Conservation (phyloP, 345 rosid genomes). For the Linum trigynum region DNA sequence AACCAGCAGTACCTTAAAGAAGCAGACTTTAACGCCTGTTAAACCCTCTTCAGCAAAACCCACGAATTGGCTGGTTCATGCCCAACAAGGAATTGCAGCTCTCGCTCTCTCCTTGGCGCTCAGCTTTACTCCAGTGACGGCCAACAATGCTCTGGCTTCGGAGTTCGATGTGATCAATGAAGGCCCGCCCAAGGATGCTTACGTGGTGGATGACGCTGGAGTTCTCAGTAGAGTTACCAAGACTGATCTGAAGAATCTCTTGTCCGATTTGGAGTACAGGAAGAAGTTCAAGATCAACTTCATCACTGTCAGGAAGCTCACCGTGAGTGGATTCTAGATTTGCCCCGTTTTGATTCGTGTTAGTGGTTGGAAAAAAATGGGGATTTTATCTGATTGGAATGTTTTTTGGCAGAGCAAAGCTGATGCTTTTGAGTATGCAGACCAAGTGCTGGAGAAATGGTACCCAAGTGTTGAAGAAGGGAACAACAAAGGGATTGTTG, state of each 20-base stretch:
- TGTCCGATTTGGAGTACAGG: conserved; percentile 87
- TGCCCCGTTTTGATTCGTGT: not conserved
- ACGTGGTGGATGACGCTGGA: conserved; percentile 81
- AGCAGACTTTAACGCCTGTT: conserved; percentile 21
- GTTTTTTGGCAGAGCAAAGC: conserved; percentile 78
- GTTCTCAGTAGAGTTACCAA: conserved; percentile 87
- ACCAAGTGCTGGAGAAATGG: conserved; percentile 89
- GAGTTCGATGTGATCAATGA: conserved; percentile 82
- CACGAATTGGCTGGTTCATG: conserved; percentile 45
- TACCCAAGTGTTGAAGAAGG: conserved; percentile 88
- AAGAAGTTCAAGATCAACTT: conserved; percentile 67
- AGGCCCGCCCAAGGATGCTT: conserved; percentile 79
- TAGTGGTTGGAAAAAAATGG: not conserved
- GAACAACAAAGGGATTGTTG: conserved; percentile 80
- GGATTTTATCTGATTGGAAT: not conserved
- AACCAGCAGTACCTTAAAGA: conserved; percentile 25
- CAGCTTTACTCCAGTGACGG: conserved; percentile 52
- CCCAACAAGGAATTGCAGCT: conserved; percentile 74
- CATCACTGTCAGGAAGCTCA: conserved; percentile 86
- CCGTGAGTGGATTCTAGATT: conserved; percentile 38
- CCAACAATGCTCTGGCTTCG: conserved; percentile 59
- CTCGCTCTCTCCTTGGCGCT: conserved; percentile 69
- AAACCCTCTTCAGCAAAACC: conserved; percentile 27
- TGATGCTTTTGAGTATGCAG: conserved; percentile 98
- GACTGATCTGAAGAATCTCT: conserved; percentile 67